Percentiles rank a stretch among this genome's conserved stretches.
phyloP scores from a whole-genome alignment of 78 protist species.

The Dictyostelium citrinum region DNA sequence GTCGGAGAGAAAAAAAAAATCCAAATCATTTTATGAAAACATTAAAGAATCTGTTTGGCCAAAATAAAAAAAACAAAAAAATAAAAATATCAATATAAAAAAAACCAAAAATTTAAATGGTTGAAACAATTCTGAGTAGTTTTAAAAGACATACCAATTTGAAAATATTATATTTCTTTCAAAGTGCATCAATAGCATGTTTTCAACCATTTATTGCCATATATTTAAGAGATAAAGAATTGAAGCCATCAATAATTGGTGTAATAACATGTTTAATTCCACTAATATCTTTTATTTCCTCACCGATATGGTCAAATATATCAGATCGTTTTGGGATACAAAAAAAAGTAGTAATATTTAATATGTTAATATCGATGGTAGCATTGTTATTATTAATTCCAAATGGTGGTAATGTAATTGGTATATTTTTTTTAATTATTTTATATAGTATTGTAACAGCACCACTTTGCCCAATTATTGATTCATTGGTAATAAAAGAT shows the following conservation, averaged over 20 bases:
- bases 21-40: no score
- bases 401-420: not conserved
- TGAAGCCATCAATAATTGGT: not conserved
- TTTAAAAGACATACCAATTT: not conserved
- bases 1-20: no score
- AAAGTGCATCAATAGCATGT: not conserved
- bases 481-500: not conserved
- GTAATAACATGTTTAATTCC: constrained; percentile 3
- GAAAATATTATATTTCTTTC: not conserved
- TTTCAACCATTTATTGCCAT: not conserved
- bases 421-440: not conserved
- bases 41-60: no score
- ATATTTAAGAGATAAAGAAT: not conserved
- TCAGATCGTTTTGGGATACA: not conserved
- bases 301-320: not conserved
- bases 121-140: not conserved
- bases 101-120: not conserved
- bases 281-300: not conserved
- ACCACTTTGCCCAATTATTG: not conserved
- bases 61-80: no score
- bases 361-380: not conserved
- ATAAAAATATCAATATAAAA: no score
- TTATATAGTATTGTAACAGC: not conserved
- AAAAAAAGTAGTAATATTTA: not conserved
- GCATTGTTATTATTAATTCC: not conserved